Evolutionary conservation across 208 protist species (phyloP), one percentile per base, ranked within the genome.

Genomic region (Trypanosoma boissoni): DNA sequence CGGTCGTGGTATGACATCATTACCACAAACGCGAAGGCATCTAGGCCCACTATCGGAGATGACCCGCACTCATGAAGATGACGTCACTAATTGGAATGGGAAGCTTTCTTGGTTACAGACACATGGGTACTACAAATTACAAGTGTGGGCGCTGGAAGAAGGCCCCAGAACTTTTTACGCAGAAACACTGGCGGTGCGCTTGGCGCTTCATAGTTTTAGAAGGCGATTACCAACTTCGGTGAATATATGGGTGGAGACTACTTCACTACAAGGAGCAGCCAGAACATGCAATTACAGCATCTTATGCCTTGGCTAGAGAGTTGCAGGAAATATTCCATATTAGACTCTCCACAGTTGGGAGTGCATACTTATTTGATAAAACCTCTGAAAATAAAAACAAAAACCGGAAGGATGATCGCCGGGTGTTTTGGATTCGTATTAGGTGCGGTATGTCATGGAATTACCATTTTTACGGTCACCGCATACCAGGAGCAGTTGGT

Each of bases 401-500:
- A 45, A 0, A 72, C 42, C 3, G 61, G 58, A 1, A 59, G 65
- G 9, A 72, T 86, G 4, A 8, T 84, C 27, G 82, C 82, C 7
- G 86, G 82, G 10, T 90, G 80, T 48, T 79, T 78, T 24, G 78
- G 86, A 26, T 84, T 82, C 26, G 37, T 73, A 4, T 31, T 87
- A 24, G 86, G 86, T 16, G 27, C 72, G 14, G 73, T 82, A 27
- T 90, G 80, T 55, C 79, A 90, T 55, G 86, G 90, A 71, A 86
- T 77, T 63, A 88, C 82, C 27, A 93, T 93, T 82, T 93, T 76
- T 69, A 90, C 86, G 6, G 14, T 68, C 29, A 28, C 45, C 6
- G 72, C 53, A 18, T 32, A 28, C 24, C 23, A 44, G 6, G 66
- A 72, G 10, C 48, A 75, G 16, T 76, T 79, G n/a, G 86, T 82